These are phyloP conservation scores for Rhodotorula toruloides DNA, from an alignment of 768 basidiomycete genomes.

Conservation along the genomic window DNA sequence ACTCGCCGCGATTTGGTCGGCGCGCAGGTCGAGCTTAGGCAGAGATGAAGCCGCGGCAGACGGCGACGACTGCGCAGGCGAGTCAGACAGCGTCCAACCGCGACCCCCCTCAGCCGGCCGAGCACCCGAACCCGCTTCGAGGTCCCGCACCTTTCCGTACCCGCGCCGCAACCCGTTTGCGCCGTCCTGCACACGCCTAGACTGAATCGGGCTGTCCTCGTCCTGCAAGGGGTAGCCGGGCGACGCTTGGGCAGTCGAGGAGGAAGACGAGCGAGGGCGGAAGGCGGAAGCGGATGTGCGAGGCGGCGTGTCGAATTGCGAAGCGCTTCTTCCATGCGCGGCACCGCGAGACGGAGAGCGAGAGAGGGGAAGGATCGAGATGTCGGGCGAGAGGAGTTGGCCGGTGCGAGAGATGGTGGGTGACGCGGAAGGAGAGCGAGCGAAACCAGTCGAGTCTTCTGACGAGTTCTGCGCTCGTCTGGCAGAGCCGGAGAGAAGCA, in stretches of 20 bases:
- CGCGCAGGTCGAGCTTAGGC: too few relatives aligned
- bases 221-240: not conserved
- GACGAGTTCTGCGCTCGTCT: constrained; percentile 14
- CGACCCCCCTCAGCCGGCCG: not conserved
- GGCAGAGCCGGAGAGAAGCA: constrained; percentile 21
- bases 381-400: constrained; percentile 13
- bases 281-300: not conserved
- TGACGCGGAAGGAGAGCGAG: constrained; percentile 12
- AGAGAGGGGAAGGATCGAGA: constrained; percentile 19
- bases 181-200: not conserved
- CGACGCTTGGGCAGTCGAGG: not conserved
- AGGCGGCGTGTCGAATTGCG: constrained; percentile 10
- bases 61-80: not conserved
- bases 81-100: constrained; percentile 17
- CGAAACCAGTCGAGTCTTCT: not conserved
- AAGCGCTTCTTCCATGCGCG: constrained; percentile 12
- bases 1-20: too few relatives aligned
- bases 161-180: not conserved
- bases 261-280: constrained; percentile 20
- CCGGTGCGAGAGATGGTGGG: constrained; percentile 15
- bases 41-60: too few relatives aligned
- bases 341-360: constrained; percentile 8
- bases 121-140: not conserved
- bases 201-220: constrained; percentile 22
- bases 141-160: too few relatives aligned